A percentile compares a stretch with the other conserved stretches of the same genome.
phyloP scores from a whole-genome alignment of 1,139 yeast genomes.

The Taphrina betulina region DNA sequence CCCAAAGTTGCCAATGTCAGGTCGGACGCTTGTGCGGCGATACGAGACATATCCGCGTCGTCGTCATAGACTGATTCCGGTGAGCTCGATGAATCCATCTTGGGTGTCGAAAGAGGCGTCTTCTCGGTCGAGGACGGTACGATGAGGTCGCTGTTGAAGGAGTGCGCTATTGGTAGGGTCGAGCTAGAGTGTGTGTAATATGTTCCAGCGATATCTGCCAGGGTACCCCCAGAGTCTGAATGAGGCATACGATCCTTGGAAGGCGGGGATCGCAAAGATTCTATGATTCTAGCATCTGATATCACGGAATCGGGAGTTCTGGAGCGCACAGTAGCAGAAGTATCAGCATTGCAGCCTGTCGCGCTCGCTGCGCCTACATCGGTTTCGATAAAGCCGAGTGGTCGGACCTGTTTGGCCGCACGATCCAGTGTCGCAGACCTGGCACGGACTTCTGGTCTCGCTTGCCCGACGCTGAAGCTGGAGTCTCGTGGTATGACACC shows the following conservation, averaged over 20 bases:
- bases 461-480: neutral
- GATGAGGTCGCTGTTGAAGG: too few species aligned
- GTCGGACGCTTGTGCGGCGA: slow-evolving; percentile 1
- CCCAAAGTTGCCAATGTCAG: too few species aligned
- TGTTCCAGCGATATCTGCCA: slow-evolving; percentile 4
- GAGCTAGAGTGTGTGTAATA: slow-evolving; percentile 9
- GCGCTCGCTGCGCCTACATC: neutral
- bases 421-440: too few species aligned
- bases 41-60: neutral
- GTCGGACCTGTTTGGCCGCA: neutral
- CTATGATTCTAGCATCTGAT: slow-evolving; percentile 1
- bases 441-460: too few species aligned
- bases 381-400: neutral
- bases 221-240: slow-evolving; percentile 12
- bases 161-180: too few species aligned
- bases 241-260: neutral
- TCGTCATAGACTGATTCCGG: slow-evolving; percentile 4
- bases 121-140: too few species aligned
- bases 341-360: neutral
- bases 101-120: too few species aligned
- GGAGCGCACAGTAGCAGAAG: neutral
- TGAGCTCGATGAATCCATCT: too few species aligned
- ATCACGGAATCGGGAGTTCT: neutral
- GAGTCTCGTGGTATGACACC: neutral
- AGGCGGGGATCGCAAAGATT: neutral